Base-by-base conservation (phyloP, 805 yeast genomes). In the Pichia pseudocactophila region DNA sequence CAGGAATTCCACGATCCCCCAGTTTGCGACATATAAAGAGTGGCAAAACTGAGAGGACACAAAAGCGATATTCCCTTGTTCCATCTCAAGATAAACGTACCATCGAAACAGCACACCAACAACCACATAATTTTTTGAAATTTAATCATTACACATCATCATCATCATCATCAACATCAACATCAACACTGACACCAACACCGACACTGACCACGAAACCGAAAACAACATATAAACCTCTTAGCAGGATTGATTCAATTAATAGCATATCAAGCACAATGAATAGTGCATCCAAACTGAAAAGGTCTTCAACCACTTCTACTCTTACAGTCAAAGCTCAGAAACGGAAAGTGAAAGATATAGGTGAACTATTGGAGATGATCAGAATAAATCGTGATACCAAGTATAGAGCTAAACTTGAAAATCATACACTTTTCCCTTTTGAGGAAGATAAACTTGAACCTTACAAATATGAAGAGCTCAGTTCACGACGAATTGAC, bases 401-500 rank as follows among this genome's bases (percentile, higher is more conserved):
- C 4, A 41, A 30, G 8, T 22, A 6, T 22, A 22, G 25, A 12
- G n/a, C 3, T 2, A 37, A 40, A 20, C 27, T 40, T 19, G n/a
- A 35, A 12, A 26, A 28, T 30, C 17, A 18, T 16, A 13, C 17
- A 12, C 4, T n/a, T 19, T 13, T 11, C 9, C 11, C 5, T 9
- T n/a, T 8, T 12, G 20, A 9, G 11, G 19, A 12, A 11, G 31
- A 33, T n/a, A 34, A 20, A 3, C 25, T 26, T 15, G 9, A 30
- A 19, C 17, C 38, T 1, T 43, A 37, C 30, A 31, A 13, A 28
- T 49, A 53, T n/a, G 37, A 36, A 17, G 50, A 51, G 2, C 36
- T 60, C 20, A 48, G 53, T 16, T 22, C 34, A 2, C 33, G 34
- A 19, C 36, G 46, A 11, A 61, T 59, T 3, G 49, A 50, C 3